Percentiles rank a stretch among this genome's conserved stretches.
phyloP scores from a whole-genome alignment of 805 yeast genomes.

The Zygoascus biomembranicola region DNA sequence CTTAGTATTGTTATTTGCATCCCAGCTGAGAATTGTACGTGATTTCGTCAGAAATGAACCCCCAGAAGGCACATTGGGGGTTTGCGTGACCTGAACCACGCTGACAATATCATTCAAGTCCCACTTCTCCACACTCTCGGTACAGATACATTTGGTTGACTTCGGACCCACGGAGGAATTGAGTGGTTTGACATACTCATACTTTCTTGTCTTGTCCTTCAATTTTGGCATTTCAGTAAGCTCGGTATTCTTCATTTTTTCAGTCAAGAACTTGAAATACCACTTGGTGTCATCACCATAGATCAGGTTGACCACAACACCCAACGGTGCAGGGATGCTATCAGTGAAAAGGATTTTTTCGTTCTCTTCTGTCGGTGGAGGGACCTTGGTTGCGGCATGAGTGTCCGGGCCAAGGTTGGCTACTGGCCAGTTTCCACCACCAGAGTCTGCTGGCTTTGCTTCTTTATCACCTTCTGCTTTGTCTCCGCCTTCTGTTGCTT shows the following conservation, averaged over 20 bases:
- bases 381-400: constrained; percentile 51
- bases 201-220: constrained; percentile 33
- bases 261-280: constrained; percentile 32
- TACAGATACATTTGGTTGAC: constrained; percentile 68
- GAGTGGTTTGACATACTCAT: constrained; percentile 64
- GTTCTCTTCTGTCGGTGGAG: constrained; percentile 36
- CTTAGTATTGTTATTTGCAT: constrained; percentile 46
- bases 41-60: constrained; percentile 68
- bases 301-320: constrained; percentile 58
- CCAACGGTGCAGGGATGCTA: constrained; percentile 62
- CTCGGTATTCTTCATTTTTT: constrained; percentile 27
- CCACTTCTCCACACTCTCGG: constrained; percentile 51
- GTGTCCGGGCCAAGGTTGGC: constrained; percentile 54
- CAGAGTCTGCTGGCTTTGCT: constrained; percentile 5
- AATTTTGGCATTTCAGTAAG: constrained; percentile 12
- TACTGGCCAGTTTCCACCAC: constrained; percentile 19
- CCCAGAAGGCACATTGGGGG: constrained; percentile 97
- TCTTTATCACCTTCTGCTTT: constrained; percentile 1
- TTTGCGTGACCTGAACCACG: constrained; percentile 54
- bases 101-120: constrained; percentile 47
- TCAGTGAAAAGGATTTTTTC: constrained; percentile 49
- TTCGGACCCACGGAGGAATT: constrained; percentile 87
- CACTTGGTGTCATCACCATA: constrained; percentile 55
- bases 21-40: constrained; percentile 71
- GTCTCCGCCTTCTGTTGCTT: not conserved